Conservation (phyloP, 1,139 yeast genomes). For the Taphrina deformans region DNA sequence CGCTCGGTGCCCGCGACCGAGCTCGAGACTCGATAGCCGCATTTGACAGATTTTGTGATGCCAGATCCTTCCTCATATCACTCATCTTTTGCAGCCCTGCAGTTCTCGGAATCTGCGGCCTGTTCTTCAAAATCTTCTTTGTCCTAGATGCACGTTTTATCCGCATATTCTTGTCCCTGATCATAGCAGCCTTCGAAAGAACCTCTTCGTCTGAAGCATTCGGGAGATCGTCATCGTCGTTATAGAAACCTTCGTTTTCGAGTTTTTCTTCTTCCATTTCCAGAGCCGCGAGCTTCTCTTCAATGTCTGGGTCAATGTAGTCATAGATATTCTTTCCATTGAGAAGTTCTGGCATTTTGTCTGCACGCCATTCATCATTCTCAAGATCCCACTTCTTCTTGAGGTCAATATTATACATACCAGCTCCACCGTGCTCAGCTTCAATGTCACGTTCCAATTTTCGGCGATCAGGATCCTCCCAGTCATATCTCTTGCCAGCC, state of each 20-base stretch:
- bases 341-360: constrained; percentile 91
- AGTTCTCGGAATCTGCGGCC: constrained; percentile 91
- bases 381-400: constrained; percentile 78
- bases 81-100: constrained; percentile 71
- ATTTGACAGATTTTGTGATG: constrained; percentile 85
- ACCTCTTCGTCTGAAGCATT: constrained; percentile 64
- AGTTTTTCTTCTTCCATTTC: constrained; percentile 96
- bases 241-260: constrained; percentile 93
- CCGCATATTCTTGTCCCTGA: constrained; percentile 88
- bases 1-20: constrained; percentile 46
- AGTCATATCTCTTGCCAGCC: constrained; percentile 63
- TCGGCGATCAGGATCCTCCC: constrained; percentile 79
- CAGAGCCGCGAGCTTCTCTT: constrained; percentile 85
- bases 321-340: constrained; percentile 97
- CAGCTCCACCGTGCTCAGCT: constrained; percentile 96
- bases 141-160: constrained; percentile 87
- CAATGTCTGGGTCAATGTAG: constrained; percentile 93
- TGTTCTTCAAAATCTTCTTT: constrained; percentile 75
- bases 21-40: constrained; percentile 53
- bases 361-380: constrained; percentile 97
- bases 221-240: constrained; percentile 63
- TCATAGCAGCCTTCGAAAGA: constrained; percentile 88
- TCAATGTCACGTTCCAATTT: constrained; percentile 83
- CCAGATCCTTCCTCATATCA: constrained; percentile 86
- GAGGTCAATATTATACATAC: constrained; percentile 90